Evolutionary conservation across 2,329 filamentous ascomycete species (phyloP), one percentile per base, ranked within the genome.

Genomic region (Fusarium pininemorale): DNA sequence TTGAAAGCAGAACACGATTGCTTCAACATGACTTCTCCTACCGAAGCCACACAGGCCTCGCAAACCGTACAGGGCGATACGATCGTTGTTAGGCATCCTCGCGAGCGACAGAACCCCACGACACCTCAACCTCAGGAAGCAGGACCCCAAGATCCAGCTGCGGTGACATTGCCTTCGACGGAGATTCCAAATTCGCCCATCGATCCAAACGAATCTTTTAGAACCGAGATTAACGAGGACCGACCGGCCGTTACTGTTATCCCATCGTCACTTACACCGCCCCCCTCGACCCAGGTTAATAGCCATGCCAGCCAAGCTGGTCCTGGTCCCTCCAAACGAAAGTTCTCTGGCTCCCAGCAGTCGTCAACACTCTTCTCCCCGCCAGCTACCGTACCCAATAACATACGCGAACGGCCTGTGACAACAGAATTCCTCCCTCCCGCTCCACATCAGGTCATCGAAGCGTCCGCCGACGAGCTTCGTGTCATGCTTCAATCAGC

Each of bases 221-320:
- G 84, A 75, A 86, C 85, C 7, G 87, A 89, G 69, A 67, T 80
- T 67, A 87, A 85, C 77, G 86, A 89, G 64, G 86, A 87, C 53
- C 80, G 83, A 44, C 79, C 80, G 4, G 77, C 79, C 24, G 78
- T 83, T n/a, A 82, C 84, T 32, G 81, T 89, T 56, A 89, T 90
- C 63, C 87, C 88, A 9, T 90, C 88, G 5, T 90, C 88, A 30
- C 80, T 89, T 58, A 90, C 89, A 6, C 89, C 88, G 7, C 89
- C 88, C 30, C 88, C 88, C 0, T 89, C 87, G 3, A 89, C 87
- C 3, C 88, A 89, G 75, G 77, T 85, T 11, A 82, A 82, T 22
- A 82, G 80, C 37, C 77, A 38, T 41, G 44, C 56, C 14, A 79
- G 54, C 47, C 72, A 72, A 53, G 50, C 50, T 53, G 50, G 50